A percentile compares a stretch with the other conserved stretches of the same genome.
Evolutionary conservation across 108 stramenopile species (phyloP).

Genomic region (Phaeodactylum tricornutum): DNA sequence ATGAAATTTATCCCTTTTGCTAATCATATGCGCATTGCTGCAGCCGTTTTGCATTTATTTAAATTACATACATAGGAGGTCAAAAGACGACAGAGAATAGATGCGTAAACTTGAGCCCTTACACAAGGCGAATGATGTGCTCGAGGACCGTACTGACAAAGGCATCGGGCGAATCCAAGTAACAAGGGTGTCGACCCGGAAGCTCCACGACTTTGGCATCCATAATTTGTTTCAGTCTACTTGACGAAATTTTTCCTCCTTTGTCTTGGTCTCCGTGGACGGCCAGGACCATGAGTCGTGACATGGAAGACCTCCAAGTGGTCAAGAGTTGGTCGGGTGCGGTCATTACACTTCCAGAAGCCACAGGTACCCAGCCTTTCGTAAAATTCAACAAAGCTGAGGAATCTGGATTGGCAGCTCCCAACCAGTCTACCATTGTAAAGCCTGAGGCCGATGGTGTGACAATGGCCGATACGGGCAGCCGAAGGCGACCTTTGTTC

Average conservation of each 20-base stretch:
- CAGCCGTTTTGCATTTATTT: no score
- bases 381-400: constrained; percentile 15
- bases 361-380: constrained; percentile 65
- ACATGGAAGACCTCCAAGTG: no score
- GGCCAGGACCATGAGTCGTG: no score
- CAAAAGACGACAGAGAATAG: no score
- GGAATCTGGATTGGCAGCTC: constrained; percentile 1
- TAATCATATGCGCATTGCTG: no score
- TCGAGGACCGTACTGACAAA: constrained; percentile 29
- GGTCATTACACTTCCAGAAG: constrained; percentile 28
- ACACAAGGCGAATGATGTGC: no score
- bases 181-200: constrained; percentile 58
- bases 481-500: neutral
- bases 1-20: no score
- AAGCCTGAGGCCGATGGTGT: constrained; percentile 73
- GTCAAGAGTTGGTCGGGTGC: no score
- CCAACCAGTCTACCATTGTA: constrained; percentile 37
- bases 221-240: constrained; percentile 19
- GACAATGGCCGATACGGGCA: constrained; percentile 24
- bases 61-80: no score
- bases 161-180: constrained; percentile 56
- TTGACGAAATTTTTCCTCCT: constrained; percentile 30
- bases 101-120: no score
- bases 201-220: constrained; percentile 45
- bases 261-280: constrained; percentile 54